Conservation (phyloP, 108 stramenopile species). For the Aurantiochytrium sp. region DNA sequence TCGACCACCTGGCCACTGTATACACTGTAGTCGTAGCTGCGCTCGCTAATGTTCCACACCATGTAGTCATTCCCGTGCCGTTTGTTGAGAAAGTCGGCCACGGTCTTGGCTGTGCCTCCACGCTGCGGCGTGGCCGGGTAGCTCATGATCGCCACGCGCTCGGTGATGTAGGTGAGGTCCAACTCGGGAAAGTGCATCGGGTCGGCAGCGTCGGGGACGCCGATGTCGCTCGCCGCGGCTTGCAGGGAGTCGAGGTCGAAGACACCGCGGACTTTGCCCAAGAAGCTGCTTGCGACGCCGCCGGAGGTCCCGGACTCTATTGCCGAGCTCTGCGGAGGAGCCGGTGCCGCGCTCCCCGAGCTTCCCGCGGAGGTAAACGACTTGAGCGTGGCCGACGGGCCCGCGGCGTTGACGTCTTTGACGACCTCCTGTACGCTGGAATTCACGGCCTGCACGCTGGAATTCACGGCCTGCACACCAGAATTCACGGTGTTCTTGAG, state of each 20-base stretch:
- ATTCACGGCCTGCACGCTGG: conserved; percentile 48
- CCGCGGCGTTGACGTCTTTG: conserved; percentile 51
- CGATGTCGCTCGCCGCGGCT: background rate
- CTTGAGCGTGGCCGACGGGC: conserved; percentile 53
- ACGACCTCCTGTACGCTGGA: conserved; percentile 37
- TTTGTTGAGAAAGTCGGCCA: conserved; percentile 67
- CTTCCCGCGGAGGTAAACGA: too few relatives aligned
- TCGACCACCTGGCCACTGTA: conserved; percentile 67
- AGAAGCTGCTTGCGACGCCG: conserved; percentile 65
- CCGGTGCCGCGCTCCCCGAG: too few relatives aligned
- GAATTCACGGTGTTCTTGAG: background rate
- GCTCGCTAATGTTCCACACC: conserved; percentile 93
- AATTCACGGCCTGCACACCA: background rate
- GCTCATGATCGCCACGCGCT: conserved; percentile 69
- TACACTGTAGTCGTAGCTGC: conserved; percentile 76
- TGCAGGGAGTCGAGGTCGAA: conserved; percentile 12
- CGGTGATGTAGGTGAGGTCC: conserved; percentile 47
- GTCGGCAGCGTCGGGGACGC: background rate
- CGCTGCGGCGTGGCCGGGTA: conserved; percentile 72
- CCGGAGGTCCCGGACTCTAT: too few relatives aligned
- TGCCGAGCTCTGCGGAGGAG: too few relatives aligned
- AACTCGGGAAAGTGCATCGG: background rate
- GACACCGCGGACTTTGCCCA: conserved; percentile 61
- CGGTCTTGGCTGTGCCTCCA: conserved; percentile 67
- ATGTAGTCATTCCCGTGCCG: conserved; percentile 73